phyloP scores from a whole-genome alignment of 495 filamentous ascomycete genomes.

The Aspergillus hancockii region DNA sequence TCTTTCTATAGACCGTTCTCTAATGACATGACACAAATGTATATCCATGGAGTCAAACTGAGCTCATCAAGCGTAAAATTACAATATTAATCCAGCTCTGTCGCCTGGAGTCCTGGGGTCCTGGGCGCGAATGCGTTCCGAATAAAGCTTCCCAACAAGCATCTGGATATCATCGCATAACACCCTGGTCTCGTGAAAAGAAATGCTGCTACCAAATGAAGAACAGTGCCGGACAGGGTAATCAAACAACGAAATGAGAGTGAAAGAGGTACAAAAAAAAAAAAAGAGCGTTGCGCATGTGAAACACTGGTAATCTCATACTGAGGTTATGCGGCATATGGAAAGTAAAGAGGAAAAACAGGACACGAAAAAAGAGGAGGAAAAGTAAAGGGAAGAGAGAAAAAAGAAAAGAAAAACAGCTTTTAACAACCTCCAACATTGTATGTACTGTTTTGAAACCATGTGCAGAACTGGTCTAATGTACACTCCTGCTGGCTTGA shows the following conservation, averaged over 20 bases:
- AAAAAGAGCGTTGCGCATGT: not conserved
- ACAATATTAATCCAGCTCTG: constrained; percentile 23
- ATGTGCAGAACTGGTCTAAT: constrained; percentile 21
- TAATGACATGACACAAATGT: constrained; percentile 5
- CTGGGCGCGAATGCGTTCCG: constrained; percentile 4
- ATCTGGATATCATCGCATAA: constrained; percentile 9
- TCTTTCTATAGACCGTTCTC: not conserved
- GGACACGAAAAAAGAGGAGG: too few species aligned
- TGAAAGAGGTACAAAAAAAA: constrained; percentile 10
- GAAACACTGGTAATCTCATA: not conserved
- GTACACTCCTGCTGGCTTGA: constrained; percentile 32
- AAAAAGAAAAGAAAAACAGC: constrained; percentile 6
- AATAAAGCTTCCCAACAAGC: constrained; percentile 1
- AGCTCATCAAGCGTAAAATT: constrained; percentile 23
- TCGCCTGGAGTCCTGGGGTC: not conserved
- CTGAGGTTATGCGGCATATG: constrained; percentile 3
- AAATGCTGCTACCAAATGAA: constrained; percentile 2
- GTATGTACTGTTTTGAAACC: constrained; percentile 21
- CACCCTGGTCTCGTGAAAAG: constrained; percentile 1
- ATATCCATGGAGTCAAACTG: constrained; percentile 15
- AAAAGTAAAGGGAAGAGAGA: too few species aligned
- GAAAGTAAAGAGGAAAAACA: constrained; percentile 12
- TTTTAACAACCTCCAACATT: constrained; percentile 3
- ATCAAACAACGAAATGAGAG: constrained; percentile 4
- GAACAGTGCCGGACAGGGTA: not conserved